Percentiles rank a stretch among this genome's conserved stretches.
These are phyloP conservation scores for Vachellia collinsii DNA, from an alignment of 306 rosid species.

Conservation along the genomic window DNA sequence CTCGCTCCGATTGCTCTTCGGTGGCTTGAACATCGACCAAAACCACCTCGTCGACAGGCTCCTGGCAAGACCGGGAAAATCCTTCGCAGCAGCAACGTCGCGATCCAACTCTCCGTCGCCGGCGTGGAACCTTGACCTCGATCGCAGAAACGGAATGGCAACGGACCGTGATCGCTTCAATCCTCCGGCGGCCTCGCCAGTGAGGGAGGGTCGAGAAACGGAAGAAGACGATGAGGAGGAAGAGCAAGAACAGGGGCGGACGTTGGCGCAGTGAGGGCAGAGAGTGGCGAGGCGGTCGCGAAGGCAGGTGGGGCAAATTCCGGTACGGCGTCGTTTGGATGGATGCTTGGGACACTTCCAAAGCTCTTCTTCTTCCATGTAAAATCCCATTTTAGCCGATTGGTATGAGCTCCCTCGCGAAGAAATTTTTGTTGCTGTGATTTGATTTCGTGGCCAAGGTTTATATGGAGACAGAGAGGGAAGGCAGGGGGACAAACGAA, in stretches of 20 bases:
- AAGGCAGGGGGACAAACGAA: conserved; percentile 32
- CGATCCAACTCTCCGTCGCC: conserved; percentile 34
- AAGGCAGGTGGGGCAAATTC: conserved; percentile 81
- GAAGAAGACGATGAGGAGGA: conserved; percentile 47
- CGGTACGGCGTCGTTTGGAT: conserved; percentile 75
- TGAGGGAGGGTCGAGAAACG: conserved; percentile 47
- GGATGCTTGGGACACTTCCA: conserved; percentile 95
- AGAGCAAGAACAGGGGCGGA: conserved; percentile 85
- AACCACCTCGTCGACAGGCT: conserved; percentile 58
- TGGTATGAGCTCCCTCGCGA: neutral
- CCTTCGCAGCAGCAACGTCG: conserved; percentile 5
- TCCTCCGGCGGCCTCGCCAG: conserved; percentile 47
- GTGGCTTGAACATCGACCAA: conserved; percentile 69
- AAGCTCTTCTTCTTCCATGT: conserved; percentile 70
- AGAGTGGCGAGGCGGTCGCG: conserved; percentile 81
- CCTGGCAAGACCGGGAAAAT: conserved; percentile 41
- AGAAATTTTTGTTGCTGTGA: neutral
- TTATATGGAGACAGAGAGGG: conserved; percentile 11
- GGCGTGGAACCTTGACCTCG: conserved; percentile 65
- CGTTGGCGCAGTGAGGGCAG: conserved; percentile 91
- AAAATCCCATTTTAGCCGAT: conserved; percentile 54
- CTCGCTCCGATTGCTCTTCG: conserved; percentile 42
- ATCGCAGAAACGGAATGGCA: conserved; percentile 83
- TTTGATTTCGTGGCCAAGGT: conserved; percentile 37
- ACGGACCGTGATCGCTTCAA: conserved; percentile 79